Base-by-base conservation (phyloP, 768 basidiomycete genomes). In the Tephrocybe sp. region DNA sequence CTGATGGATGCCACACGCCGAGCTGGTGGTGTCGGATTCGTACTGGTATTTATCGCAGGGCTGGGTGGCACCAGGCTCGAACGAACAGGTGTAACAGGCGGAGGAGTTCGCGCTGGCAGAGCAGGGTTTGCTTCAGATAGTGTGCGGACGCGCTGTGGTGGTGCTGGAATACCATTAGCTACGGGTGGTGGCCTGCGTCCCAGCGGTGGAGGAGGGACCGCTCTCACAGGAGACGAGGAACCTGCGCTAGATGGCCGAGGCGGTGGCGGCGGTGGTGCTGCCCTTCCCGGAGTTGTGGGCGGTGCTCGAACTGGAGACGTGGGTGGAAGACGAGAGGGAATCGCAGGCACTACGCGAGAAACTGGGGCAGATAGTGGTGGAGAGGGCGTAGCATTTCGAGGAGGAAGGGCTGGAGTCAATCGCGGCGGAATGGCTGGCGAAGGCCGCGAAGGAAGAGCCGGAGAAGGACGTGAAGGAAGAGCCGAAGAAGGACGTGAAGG, bases 111-210 rank as follows among this genome's bases (percentile, higher is more conserved):
- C 5, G 64, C 46, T 0, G 58, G 59, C 28, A 70, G 61, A 25
- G 47, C 35, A 5, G 76, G 62, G 31, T 72, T 72, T 6, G 63
- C 60, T 38, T 75, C 74, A 22, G 80, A 79, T n/a, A 74, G 44
- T 4, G 77, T 72, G 42, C 70, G 73, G 36, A 68, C 66, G 5
- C 77, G 76, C 0, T 59, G 59, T 28, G 68, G 62, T 15, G 73
- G 69, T 21, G 65, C 64, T n/a, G 69, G 61, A 30, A 35, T 15
- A 65, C 57, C 26, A 6, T 67, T 65, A 42, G 58, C 47, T 3
- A 45, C 37, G 2, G 60, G 43, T 13, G 62, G 69, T 5, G 58
- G 59, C 38, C 69, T 76, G n/a, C 78, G 71, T 12, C 61, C 59
- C 34, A 74, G 76, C 4, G 73, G 73, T 7, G 72, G 74, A 11